Conservation (phyloP, 2,329 filamentous ascomycete genomes). For the Pseudocercospora cruenta region DNA sequence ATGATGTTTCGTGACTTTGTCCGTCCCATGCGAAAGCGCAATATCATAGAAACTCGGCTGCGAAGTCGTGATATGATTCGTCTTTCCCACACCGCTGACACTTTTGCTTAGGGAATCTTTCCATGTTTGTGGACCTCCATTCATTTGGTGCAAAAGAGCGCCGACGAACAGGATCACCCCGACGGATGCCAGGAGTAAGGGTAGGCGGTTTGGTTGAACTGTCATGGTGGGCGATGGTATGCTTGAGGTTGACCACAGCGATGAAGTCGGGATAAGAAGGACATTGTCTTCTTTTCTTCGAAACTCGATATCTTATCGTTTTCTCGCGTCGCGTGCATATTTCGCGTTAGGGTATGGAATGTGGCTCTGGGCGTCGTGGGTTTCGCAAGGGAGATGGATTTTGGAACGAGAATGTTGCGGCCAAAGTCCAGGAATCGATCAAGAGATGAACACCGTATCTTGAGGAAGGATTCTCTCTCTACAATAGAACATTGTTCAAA, state of each 20-base stretch:
- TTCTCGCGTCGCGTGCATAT: constrained; percentile 1
- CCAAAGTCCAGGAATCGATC: background rate
- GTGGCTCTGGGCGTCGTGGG: background rate
- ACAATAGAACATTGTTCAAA: background rate
- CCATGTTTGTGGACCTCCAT: constrained; percentile 9
- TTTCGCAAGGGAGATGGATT: background rate
- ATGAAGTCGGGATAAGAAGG: background rate
- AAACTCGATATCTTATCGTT: background rate
- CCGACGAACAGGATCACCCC: constrained; percentile 22
- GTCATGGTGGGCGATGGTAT: constrained; percentile 5
- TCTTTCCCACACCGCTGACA: background rate
- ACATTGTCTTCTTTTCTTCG: background rate
- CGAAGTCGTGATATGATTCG: background rate
- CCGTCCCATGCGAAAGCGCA: constrained; percentile 43
- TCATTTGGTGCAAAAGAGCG: constrained; percentile 19
- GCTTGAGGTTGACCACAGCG: background rate
- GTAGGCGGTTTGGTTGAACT: constrained; percentile 20
- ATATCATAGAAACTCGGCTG: constrained; percentile 40
- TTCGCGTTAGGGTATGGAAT: background rate
- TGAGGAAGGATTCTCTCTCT: no score
- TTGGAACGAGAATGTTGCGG: constrained; percentile 4
- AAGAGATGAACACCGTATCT: no score
- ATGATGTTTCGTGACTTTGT: constrained; percentile 46
- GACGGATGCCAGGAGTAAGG: constrained; percentile 20
- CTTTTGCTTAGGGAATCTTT: constrained; percentile 1